Evolutionary conservation across 352 stramenopile genomes (phyloP), one percentile per base, ranked within the genome.

Genomic region (Phytophthora hybrid): DNA sequence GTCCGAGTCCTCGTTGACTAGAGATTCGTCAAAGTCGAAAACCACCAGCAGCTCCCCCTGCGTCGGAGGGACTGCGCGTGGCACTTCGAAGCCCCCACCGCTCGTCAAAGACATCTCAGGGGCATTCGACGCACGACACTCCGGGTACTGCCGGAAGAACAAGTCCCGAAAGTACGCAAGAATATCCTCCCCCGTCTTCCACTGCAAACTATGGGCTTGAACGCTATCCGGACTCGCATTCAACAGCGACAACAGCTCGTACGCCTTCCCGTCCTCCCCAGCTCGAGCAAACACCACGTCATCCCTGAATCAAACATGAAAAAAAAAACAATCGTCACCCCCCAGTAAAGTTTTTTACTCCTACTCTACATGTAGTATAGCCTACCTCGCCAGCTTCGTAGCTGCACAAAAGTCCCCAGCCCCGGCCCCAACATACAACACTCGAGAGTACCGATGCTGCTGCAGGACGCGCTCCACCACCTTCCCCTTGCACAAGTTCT

Each of bases 401-500:
- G 69, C 73, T 0, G 80, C 76, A 63, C 85, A 92, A 64, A 84
- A 91, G 61, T 92, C 83, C 7, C 65, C 79, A n/a, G 63, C 71
- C 7, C 77, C 83, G 41, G 83, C 80, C 51, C 85, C 82, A 10
- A 93, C 73, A 58, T 86, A 93, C n/a, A 93, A 32, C 19, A 93
- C 79, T 32, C 73, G 65, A 0, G 81, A 65, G 57, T 75, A 87
- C 51, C 54, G 31, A 44, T 76, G 59, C 10, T 80, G 58, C 14
- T 74, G 59, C 39, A 76, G 70, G 18, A 86, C 68, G 11, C 71
- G 53, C 21, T 89, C 61, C 29, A 92, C 9, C n/a, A 90, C 81
- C 3, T 44, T 37, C 1, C 85, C 86, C 74, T 91, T 93, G 82
- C 86, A 93, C 81, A 92, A 80, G 57, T 89, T 89, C 23, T 57